Evolutionary conservation across 2,329 filamentous ascomycete genomes (phyloP).

Genomic region (Fusarium pseudoanthophilum): DNA sequence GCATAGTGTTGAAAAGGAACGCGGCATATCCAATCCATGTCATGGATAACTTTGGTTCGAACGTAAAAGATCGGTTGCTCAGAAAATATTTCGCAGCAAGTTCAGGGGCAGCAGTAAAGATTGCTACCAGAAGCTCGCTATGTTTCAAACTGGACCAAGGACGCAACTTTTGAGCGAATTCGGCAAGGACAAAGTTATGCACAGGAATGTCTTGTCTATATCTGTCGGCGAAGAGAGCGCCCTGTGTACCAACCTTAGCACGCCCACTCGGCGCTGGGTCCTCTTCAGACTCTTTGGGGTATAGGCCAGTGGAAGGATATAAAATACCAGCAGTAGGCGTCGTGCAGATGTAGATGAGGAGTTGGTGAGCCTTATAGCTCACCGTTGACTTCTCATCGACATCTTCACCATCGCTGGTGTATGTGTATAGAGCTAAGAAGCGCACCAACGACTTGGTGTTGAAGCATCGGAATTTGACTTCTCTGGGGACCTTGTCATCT

Average conservation of each 20-base stretch:
- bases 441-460: constrained; percentile 78
- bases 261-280: constrained; percentile 51
- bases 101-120: constrained; percentile 86
- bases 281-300: constrained; percentile 76
- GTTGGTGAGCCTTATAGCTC: constrained; percentile 76
- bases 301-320: constrained; percentile 82
- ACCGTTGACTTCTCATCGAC: constrained; percentile 62
- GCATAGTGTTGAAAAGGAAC: constrained; percentile 84
- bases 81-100: constrained; percentile 89
- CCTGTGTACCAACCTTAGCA: constrained; percentile 66
- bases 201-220: constrained; percentile 75
- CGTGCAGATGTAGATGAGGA: constrained; percentile 81
- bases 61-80: constrained; percentile 80
- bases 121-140: constrained; percentile 80
- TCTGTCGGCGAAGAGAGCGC: constrained; percentile 74
- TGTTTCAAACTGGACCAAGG: constrained; percentile 87
- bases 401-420: constrained; percentile 59
- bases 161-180: constrained; percentile 81
- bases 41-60: constrained; percentile 90
- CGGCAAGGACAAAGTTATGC: constrained; percentile 80
- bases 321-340: constrained; percentile 78
- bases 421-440: constrained; percentile 77
- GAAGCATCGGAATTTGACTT: constrained; percentile 79
- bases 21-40: constrained; percentile 96
- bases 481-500: constrained; percentile 77